Percentiles rank a stretch among this genome's conserved stretches.
phyloP scores from a whole-genome alignment of 352 stramenopile genomes.

The Thalassiosira allenii region DNA sequence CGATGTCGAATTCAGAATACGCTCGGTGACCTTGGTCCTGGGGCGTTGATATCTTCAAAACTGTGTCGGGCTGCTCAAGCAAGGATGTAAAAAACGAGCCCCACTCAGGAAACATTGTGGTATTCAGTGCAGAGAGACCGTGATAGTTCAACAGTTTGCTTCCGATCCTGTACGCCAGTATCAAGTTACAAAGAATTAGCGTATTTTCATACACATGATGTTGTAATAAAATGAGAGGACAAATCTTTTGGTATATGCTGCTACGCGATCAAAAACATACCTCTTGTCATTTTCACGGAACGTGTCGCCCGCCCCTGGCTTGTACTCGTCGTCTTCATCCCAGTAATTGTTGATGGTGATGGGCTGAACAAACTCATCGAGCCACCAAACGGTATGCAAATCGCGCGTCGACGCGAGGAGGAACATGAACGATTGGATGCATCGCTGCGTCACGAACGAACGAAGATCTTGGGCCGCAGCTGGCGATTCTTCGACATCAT shows the following conservation, averaged over 20 bases:
- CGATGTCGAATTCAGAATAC: constrained; percentile 69
- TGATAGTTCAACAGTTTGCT: constrained; percentile 76
- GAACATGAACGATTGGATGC: constrained; percentile 80
- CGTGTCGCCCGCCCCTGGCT: constrained; percentile 32
- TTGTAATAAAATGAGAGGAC: not conserved
- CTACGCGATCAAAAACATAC: constrained; percentile 17
- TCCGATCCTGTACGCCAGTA: constrained; percentile 35
- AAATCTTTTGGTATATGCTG: not conserved
- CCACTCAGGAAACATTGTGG: constrained; percentile 72
- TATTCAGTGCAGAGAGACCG: constrained; percentile 72
- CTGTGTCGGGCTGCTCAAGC: constrained; percentile 60
- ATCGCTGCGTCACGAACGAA: constrained; percentile 74
- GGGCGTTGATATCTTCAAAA: constrained; percentile 52
- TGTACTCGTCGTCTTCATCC: constrained; percentile 28
- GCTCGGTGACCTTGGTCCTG: constrained; percentile 24
- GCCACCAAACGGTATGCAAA: constrained; percentile 71
- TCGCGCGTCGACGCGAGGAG: constrained; percentile 65
- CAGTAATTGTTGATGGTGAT: constrained; percentile 58
- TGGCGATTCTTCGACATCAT: too few species aligned
- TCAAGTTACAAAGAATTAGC: too few species aligned
- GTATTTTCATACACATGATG: not conserved
- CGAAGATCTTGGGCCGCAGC: constrained; percentile 50
- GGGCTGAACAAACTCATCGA: constrained; percentile 76
- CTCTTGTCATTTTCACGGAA: constrained; percentile 53
- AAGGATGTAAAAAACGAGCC: constrained; percentile 71